A percentile compares a stretch with the other conserved stretches of the same genome.
Conservation (phyloP, 371 early-diverging fungal genomes). For the Apophysomyces sp. region DNA sequence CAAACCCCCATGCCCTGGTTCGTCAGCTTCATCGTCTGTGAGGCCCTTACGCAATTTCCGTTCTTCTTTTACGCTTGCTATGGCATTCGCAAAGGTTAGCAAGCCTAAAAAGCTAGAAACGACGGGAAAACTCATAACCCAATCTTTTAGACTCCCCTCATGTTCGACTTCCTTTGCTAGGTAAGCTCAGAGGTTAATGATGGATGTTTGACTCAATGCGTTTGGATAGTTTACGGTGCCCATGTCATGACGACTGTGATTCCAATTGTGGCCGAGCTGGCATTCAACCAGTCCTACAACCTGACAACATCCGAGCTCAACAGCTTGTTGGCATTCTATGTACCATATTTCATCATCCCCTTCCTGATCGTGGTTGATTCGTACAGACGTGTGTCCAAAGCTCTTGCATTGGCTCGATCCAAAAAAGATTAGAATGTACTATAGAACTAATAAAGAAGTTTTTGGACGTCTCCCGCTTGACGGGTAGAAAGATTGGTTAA, state of each 20-base stretch:
- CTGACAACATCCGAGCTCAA: conserved; percentile 35
- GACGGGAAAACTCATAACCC: neutral
- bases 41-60: conserved; percentile 64
- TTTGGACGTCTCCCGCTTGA: too few relatives aligned
- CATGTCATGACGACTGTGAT: conserved; percentile 66
- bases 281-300: conserved; percentile 32
- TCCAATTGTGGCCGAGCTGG: conserved; percentile 48
- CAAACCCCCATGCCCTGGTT: conserved; percentile 52
- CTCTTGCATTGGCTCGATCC: neutral
- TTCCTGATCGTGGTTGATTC: conserved; percentile 51
- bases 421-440: neutral
- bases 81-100: conserved; percentile 52
- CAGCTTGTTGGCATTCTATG: conserved; percentile 45
- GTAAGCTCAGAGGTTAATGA: conserved; percentile 16
- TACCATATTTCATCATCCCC: conserved; percentile 61
- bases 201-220: neutral
- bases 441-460: too few relatives aligned
- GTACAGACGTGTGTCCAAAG: conserved; percentile 17
- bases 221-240: conserved; percentile 48
- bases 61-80: conserved; percentile 63
- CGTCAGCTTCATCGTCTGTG: conserved; percentile 49
- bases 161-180: conserved; percentile 44
- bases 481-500: too few relatives aligned
- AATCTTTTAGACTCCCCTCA: conserved; percentile 18
- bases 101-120: neutral